These are phyloP conservation scores for Mortierella antarctica DNA, from an alignment of 192 early-diverging fungal species.

Conservation along the genomic window DNA sequence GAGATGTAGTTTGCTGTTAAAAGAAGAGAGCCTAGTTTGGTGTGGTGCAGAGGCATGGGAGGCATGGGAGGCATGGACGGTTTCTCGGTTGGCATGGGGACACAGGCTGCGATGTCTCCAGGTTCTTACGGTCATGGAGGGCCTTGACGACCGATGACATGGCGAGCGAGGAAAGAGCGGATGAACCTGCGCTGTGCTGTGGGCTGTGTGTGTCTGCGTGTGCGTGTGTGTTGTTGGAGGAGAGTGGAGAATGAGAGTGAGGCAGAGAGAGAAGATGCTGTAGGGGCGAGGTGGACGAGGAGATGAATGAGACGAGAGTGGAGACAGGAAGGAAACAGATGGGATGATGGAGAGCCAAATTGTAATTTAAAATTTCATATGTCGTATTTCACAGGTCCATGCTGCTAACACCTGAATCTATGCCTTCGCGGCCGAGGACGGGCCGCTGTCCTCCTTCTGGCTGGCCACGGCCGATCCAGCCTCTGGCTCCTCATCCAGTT, in stretches of 20 bases:
- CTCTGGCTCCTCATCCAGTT: conserved; percentile 9
- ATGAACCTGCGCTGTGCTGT: background rate
- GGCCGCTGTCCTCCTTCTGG: too few relatives aligned
- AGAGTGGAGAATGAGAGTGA: background rate
- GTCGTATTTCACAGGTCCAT: too few relatives aligned
- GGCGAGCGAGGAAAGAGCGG: background rate
- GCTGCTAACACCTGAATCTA: too few relatives aligned
- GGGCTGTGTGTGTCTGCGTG: too few relatives aligned
- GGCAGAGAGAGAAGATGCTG: background rate
- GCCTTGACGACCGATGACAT: conserved; percentile 33
- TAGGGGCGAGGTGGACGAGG: too few relatives aligned
- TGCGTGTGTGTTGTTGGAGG: background rate
- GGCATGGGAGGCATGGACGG: background rate
- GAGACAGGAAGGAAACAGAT: background rate
- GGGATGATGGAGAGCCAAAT: background rate
- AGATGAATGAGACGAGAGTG: background rate
- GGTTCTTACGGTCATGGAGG: conserved; percentile 40
- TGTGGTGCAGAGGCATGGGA: background rate
- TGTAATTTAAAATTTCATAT: too few relatives aligned
- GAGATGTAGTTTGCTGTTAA: background rate
- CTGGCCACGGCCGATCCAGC: too few relatives aligned
- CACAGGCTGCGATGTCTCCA: background rate
- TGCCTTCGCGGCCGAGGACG: too few relatives aligned
- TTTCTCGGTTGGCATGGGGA: background rate
- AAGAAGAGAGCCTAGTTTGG: background rate